Percentiles rank a stretch among this genome's conserved stretches.
Conservation (phyloP, 1,139 yeast species). For the Candida mesenterica region DNA sequence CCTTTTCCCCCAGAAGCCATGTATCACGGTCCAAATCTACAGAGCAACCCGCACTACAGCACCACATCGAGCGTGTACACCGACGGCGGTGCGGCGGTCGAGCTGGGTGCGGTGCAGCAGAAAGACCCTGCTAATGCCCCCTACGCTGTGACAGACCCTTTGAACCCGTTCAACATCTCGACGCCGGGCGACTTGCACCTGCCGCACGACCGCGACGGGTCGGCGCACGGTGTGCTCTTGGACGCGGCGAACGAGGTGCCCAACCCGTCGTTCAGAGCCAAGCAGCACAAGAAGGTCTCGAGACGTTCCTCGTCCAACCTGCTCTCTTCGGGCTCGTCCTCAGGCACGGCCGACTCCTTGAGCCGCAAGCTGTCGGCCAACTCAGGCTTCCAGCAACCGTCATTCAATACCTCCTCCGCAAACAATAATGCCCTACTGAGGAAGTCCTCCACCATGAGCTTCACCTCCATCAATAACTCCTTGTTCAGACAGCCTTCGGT, state of each 20-base stretch:
- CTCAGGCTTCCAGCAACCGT: conserved; percentile 8
- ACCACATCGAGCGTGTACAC: conserved; percentile 36
- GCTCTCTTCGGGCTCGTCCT: conserved; percentile 1
- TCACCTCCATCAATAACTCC: conserved; percentile 35
- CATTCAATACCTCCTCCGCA: no score
- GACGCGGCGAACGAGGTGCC: no score
- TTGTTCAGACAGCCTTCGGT: conserved; percentile 21
- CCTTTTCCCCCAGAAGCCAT: no score
- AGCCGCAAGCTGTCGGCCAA: conserved; percentile 7
- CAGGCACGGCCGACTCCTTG: conserved; percentile 1
- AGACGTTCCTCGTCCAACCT: conserved; percentile 17
- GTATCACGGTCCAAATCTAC: conserved; percentile 2
- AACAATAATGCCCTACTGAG: conserved; percentile 4
- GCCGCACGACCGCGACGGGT: no score
- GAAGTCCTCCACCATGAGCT: conserved; percentile 19
- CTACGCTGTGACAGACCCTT: conserved; percentile 6
- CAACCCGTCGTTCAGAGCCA: background rate
- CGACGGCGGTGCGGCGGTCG: no score
- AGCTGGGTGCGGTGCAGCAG: no score
- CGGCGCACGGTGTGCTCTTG: no score
- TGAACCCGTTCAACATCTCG: conserved; percentile 23
- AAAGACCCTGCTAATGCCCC: no score
- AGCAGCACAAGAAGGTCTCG: background rate
- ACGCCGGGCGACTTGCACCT: no score
- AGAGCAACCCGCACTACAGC: conserved; percentile 24